Conservation (phyloP, 176 grass and related monocot species). For the Guadua angustifolia region DNA sequence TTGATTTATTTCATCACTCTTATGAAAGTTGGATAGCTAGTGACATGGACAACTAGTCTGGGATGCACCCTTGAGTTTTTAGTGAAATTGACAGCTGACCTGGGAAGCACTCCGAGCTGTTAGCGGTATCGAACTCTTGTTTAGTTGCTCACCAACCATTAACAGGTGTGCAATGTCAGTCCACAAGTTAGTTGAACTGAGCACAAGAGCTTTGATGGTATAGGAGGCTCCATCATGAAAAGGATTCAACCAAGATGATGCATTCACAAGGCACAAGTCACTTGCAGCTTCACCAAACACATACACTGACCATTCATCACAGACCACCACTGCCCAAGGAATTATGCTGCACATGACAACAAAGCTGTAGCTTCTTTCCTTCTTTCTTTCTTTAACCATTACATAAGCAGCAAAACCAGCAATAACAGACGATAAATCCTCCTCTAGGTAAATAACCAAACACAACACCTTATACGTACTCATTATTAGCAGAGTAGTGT, state of each 20-base stretch:
- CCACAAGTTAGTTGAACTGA: neutral
- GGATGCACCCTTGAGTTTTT: neutral
- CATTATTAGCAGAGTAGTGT: constrained; percentile 43
- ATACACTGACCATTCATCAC: neutral
- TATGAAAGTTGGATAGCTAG: neutral
- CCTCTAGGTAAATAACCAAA: constrained; percentile 39
- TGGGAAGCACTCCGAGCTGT: constrained; percentile 5
- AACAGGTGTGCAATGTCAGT: neutral
- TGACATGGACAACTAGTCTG: neutral
- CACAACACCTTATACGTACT: constrained; percentile 42
- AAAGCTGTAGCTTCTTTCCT: constrained; percentile 19
- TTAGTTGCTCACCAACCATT: constrained; percentile 29
- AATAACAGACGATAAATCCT: constrained; percentile 30
- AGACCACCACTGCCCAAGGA: neutral
- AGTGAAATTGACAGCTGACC: constrained; percentile 30
- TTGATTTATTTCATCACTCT: neutral
- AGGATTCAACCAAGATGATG: neutral
- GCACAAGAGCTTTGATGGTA: neutral
- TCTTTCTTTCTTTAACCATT: constrained; percentile 37
- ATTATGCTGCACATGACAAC: neutral
- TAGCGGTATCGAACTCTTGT: neutral
- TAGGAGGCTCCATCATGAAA: neutral
- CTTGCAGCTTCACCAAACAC: constrained; percentile 10
- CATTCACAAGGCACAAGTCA: neutral
- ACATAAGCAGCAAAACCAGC: constrained; percentile 38